Evolutionary conservation across 176 grass and related monocot species (phyloP), one percentile per base, ranked within the genome.

Genomic region (bread wheat (Triticum aestivum)): DNA sequence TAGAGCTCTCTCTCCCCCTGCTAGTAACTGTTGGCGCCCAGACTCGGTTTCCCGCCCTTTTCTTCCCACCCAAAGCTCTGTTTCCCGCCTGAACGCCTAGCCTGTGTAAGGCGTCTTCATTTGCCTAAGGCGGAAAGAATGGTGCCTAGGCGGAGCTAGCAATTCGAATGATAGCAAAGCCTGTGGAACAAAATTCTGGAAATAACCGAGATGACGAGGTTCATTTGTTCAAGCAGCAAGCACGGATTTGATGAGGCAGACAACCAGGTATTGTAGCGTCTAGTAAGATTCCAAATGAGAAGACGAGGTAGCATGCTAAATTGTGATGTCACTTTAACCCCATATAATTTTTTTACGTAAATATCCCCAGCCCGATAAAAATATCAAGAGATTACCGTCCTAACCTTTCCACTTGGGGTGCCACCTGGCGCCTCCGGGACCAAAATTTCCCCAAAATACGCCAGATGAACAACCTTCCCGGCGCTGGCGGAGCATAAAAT

Each of bases 401-500:
- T 54, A 34, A 29, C 17, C 3, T 7, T 89, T 80, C 8, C 67
- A 78, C 26, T 76, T 47, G 51, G 33, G 44, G 20, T 35, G 78
- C 67, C 73, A 66, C n/a, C 74, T 76, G 73, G 74, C 62, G 26
- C 35, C 1, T 27, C 35, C 27, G 73, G 65, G 52, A 29, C 41
- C 78, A 82, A 83, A 67, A 37, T 49, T 61, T 61, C 45, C 85
- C 75, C 75, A 80, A 63, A 84, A 87, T 49, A 45, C 11, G 39
- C 34, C 37, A 38, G 77, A 88, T 9, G 3, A 62, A 81, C 45
- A 17, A 9, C 61, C 14, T 54, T 68, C 68, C 10, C 49, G 61
- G 69, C 45, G 35, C 83, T 87, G 80, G 62, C 47, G 69, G 69
- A 77, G 72, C 85, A 85, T 91, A 77, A 91, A 91, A 85, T 91